These are phyloP conservation scores for Peronospora belbahrii DNA, from an alignment of 352 stramenopile genomes.

Conservation along the genomic window DNA sequence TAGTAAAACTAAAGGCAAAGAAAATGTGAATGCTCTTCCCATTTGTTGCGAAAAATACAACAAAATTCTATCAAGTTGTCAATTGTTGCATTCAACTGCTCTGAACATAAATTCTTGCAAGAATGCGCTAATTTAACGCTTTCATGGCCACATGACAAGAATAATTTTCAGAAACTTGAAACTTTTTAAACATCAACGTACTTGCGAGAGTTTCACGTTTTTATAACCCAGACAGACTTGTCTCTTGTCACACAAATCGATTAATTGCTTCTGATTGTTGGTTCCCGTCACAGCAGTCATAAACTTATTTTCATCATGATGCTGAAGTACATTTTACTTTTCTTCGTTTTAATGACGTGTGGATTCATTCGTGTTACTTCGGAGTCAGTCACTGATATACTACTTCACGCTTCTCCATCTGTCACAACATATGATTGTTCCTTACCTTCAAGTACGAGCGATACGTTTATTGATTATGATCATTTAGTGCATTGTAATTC, in stretches of 20 bases:
- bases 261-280: not conserved
- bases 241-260: constrained; percentile 1
- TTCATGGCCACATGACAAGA: too few relatives aligned
- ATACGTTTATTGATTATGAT: constrained; percentile 66
- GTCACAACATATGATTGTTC: constrained; percentile 24
- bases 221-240: not conserved
- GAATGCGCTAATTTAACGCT: too few relatives aligned
- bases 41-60: too few relatives aligned
- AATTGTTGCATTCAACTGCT: not conserved
- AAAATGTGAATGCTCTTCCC: too few relatives aligned
- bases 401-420: not conserved
- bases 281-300: constrained; percentile 1
- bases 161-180: not conserved
- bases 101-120: not conserved
- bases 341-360: constrained; percentile 1
- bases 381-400: not conserved
- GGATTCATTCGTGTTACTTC: not conserved
- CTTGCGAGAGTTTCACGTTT: not conserved
- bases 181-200: not conserved
- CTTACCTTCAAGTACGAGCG: constrained; percentile 12
- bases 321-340: constrained; percentile 15
- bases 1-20: too few relatives aligned
- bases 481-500: constrained; percentile 49
- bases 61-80: not conserved
- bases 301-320: constrained; percentile 7